Conservation (phyloP, 129 eudicot species). For the Pulicaria dysenterica region DNA sequence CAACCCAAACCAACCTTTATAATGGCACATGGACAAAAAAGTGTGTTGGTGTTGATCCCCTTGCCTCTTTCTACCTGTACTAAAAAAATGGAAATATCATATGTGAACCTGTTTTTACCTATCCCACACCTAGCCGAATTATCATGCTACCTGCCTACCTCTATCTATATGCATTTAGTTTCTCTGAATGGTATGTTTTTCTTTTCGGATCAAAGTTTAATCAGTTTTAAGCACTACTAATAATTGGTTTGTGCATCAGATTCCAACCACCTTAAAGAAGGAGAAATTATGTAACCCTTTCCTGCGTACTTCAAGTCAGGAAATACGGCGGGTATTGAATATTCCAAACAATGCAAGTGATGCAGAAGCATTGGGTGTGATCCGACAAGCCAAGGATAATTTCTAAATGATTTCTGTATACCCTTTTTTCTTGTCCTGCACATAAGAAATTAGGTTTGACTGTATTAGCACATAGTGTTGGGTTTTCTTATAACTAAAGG, state of each 20-base stretch:
- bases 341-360: slow-evolving; percentile 68
- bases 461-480: slow-evolving; percentile 28
- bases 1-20: too few species aligned
- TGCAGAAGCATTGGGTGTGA: slow-evolving; percentile 73
- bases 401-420: slow-evolving; percentile 42
- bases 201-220: slow-evolving; percentile 1
- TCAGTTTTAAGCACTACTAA: not conserved
- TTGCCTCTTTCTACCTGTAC: too few species aligned
- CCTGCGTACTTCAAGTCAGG: slow-evolving; percentile 80
- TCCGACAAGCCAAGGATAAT: slow-evolving; percentile 82
- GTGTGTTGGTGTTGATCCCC: too few species aligned
- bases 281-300: slow-evolving; percentile 90
- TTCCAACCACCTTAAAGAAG: slow-evolving; percentile 75
- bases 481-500: slow-evolving; percentile 17
- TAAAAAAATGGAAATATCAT: too few species aligned
- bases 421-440: slow-evolving; percentile 32
- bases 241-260: slow-evolving; percentile 46
- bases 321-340: slow-evolving; percentile 61
- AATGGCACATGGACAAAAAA: too few species aligned
- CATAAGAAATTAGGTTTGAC: slow-evolving; percentile 36
- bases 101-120: not conserved
- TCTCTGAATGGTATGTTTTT: not conserved
- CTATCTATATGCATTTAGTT: slow-evolving; percentile 1
- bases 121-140: not conserved
- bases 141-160: slow-evolving; percentile 4